Evolutionary conservation across 345 rosid genomes (phyloP).

Genomic region (Jatropha curcas): DNA sequence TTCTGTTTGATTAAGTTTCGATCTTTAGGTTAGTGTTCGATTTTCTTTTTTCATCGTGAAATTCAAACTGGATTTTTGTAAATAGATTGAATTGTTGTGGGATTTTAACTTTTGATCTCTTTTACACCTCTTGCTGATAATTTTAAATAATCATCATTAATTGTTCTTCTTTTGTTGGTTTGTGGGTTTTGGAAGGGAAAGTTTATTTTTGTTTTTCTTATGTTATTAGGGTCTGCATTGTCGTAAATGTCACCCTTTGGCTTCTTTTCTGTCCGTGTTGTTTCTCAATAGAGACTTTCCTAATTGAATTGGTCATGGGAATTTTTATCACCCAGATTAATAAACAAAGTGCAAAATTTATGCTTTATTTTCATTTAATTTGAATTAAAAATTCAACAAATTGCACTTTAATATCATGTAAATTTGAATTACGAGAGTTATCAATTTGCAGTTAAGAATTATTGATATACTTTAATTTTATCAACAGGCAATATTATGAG

Average conservation of each 20-base stretch:
- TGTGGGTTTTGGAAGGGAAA: background rate
- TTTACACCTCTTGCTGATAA: background rate
- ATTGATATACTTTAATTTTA: background rate
- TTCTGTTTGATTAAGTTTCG: background rate
- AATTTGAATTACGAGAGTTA: too few relatives aligned
- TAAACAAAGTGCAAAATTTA: too few relatives aligned
- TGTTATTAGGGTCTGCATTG: too few relatives aligned
- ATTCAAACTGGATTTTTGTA: background rate
- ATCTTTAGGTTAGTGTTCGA: background rate
- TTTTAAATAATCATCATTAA: background rate
- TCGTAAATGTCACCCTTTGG: background rate
- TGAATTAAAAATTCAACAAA: too few relatives aligned
- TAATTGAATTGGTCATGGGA: background rate
- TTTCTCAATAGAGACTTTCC: background rate
- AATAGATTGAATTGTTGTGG: background rate
- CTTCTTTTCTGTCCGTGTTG: background rate
- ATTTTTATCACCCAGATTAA: background rate
- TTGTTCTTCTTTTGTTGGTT: background rate
- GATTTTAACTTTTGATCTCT: background rate
- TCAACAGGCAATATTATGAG: slow-evolving; percentile 53
- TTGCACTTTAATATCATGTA: too few relatives aligned
- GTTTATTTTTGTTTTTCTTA: too few relatives aligned
- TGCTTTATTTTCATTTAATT: too few relatives aligned
- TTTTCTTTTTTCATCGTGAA: background rate
- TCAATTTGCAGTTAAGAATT: too few relatives aligned